A percentile compares a stretch with the other conserved stretches of the same genome.
These are phyloP conservation scores for Silene noctiflora DNA, from an alignment of 179 eudicot genomes.

Conservation along the genomic window DNA sequence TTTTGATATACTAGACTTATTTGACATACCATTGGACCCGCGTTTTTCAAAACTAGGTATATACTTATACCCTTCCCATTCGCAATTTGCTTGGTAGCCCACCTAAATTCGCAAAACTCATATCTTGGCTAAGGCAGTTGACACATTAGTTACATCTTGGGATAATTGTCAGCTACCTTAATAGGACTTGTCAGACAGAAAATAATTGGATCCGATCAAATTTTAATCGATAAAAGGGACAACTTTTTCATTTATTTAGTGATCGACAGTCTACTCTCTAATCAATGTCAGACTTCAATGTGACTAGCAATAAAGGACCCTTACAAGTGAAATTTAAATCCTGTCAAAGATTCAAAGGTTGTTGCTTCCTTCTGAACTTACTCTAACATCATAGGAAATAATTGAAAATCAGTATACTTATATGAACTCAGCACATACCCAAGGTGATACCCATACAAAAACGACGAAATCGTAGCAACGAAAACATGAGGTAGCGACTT, in stretches of 20 bases:
- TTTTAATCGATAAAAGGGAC: not conserved
- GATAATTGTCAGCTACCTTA: not conserved
- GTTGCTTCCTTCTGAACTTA: not conserved
- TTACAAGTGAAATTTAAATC: not conserved
- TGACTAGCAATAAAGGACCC: not conserved
- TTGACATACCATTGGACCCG: not conserved
- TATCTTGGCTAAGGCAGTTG: not conserved
- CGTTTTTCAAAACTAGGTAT: not conserved
- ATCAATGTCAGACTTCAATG: not conserved
- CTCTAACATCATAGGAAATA: no score
- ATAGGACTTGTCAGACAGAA: not conserved
- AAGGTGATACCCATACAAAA: constrained; percentile 82
- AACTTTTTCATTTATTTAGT: not conserved
- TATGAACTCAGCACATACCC: constrained; percentile 50
- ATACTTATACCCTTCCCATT: no score
- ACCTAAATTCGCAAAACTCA: not conserved
- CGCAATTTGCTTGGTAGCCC: not conserved
- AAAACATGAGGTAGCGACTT: constrained; percentile 70
- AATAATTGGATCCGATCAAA: not conserved
- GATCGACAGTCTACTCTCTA: not conserved
- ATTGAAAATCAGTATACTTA: no score
- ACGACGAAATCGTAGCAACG: constrained; percentile 70
- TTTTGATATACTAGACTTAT: not conserved
- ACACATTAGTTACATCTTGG: not conserved
- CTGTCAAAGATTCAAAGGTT: not conserved